Conservation (phyloP, 164 flowering plant genomes). For the Platanus orientalis region DNA sequence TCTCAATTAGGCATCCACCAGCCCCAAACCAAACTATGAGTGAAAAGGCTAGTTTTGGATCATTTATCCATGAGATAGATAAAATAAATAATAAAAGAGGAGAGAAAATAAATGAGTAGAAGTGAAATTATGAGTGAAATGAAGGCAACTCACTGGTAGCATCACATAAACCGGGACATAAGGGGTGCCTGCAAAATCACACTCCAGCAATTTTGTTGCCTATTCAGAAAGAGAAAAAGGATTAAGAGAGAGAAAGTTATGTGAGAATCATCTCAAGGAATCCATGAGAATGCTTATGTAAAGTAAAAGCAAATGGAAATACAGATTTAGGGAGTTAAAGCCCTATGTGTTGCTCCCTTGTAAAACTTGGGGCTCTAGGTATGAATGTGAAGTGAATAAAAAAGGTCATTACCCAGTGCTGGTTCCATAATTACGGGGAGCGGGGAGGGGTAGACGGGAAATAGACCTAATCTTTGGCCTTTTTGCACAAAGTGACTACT, state of each 20-base stretch:
- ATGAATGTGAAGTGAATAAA: too few relatives aligned
- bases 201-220: slow-evolving; percentile 55
- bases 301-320: too few relatives aligned
- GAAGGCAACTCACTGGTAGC: slow-evolving; percentile 77
- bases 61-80: too few relatives aligned
- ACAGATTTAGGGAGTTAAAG: too few relatives aligned
- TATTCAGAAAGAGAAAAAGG: slow-evolving; percentile 10
- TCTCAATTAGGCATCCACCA: not conserved
- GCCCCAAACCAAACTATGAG: not conserved
- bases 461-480: too few relatives aligned
- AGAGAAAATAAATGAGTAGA: not conserved
- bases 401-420: too few relatives aligned
- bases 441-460: too few relatives aligned
- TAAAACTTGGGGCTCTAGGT: too few relatives aligned
- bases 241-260: not conserved
- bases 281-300: not conserved
- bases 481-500: too few relatives aligned
- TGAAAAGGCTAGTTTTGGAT: not conserved
- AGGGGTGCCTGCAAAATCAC: slow-evolving; percentile 82
- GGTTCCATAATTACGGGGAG: too few relatives aligned
- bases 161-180: slow-evolving; percentile 88
- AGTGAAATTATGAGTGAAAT: not conserved
- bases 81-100: not conserved
- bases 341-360: too few relatives aligned
- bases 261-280: not conserved